Base-by-base conservation (phyloP, 1,139 yeast species). In the Debaryomyces psychrophilus region DNA sequence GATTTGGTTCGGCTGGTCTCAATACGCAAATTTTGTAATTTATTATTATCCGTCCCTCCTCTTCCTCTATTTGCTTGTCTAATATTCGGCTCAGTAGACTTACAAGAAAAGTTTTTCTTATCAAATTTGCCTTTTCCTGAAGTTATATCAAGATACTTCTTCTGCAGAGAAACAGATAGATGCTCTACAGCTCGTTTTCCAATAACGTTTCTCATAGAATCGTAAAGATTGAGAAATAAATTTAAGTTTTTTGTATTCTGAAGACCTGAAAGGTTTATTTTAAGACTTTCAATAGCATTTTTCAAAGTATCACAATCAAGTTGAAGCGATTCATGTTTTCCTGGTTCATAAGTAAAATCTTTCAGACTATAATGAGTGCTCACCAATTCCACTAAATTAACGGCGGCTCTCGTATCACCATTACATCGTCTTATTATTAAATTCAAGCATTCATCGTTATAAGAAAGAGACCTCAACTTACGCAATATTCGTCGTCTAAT, bases 401-500 rank as follows among this genome's bases (percentile, higher is more conserved):
- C 59, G 5, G 68, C 72, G 9, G 56, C 54, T 34, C 79, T 51
- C 2, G 73, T 58, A 50, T 74, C 79, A 1, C 77, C 73, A 34
- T 50, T 48, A 8, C 64, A 55, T 29, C 44, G 46, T 8, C 48
- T 46, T 1, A 57, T 54, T 1, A 70, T 46, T n/a, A 56, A 33
- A 2, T 51, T 45, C 5, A 62, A 20, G 14, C 62, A 52, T 1
- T 37, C 46, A 1, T 52, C 49, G 15, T 53, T 45, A 31, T 54
- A 62, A 3, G 29, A 22, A 14, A 68, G 36, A 8, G 44, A 44
- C 8, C 48, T 41, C 4, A 53, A 43, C 4, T 44, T 29, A 17
- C 55, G 46, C 5, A 33, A 8, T 14, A 33, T 18, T 26, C 68
- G 54, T 37, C 71, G 54, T 37, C 61, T 49, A 8, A 61, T 59